phyloP scores from a whole-genome alignment of 1,284 basidiomycete species.

The Cerioporus squamosus region DNA sequence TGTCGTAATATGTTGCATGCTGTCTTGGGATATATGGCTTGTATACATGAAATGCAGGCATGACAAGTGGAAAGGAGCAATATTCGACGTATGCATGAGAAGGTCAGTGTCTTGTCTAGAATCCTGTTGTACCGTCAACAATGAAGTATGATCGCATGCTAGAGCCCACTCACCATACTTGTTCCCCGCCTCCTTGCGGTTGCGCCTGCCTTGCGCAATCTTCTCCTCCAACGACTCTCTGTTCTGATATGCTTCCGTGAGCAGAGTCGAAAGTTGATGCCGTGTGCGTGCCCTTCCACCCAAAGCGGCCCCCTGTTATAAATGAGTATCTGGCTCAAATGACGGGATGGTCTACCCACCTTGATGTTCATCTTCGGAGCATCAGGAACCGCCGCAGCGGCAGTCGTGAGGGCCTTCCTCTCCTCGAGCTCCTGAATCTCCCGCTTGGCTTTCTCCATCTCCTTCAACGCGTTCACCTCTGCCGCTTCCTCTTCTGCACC shows the following conservation, averaged over 20 bases:
- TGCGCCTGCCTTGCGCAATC: slow-evolving; percentile 78
- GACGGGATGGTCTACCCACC: slow-evolving; percentile 40
- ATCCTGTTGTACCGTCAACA: not conserved
- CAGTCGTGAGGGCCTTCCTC: slow-evolving; percentile 69
- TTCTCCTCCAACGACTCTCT: slow-evolving; percentile 78
- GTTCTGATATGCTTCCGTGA: slow-evolving; percentile 79
- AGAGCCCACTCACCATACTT: slow-evolving; percentile 69
- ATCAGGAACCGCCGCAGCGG: slow-evolving; percentile 52
- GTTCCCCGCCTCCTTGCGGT: slow-evolving; percentile 84
- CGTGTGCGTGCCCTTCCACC: slow-evolving; percentile 70
- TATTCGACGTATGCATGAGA: too few species aligned
- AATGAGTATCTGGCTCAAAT: slow-evolving; percentile 3
- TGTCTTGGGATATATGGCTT: slow-evolving; percentile 15
- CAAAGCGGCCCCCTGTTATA: slow-evolving; percentile 62
- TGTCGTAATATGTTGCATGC: slow-evolving; percentile 20
- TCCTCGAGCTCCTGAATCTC: slow-evolving; percentile 76
- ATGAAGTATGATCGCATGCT: not conserved
- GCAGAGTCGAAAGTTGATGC: slow-evolving; percentile 76
- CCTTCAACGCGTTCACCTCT: slow-evolving; percentile 69
- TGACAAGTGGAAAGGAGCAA: not conserved
- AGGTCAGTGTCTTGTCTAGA: slow-evolving; percentile 3
- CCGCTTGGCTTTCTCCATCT: slow-evolving; percentile 74
- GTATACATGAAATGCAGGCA: not conserved
- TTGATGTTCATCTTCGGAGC: slow-evolving; percentile 78
- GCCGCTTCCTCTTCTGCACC: slow-evolving; percentile 57